Conservation (phyloP, 352 stramenopile species). For the Blastocystis sp. region DNA sequence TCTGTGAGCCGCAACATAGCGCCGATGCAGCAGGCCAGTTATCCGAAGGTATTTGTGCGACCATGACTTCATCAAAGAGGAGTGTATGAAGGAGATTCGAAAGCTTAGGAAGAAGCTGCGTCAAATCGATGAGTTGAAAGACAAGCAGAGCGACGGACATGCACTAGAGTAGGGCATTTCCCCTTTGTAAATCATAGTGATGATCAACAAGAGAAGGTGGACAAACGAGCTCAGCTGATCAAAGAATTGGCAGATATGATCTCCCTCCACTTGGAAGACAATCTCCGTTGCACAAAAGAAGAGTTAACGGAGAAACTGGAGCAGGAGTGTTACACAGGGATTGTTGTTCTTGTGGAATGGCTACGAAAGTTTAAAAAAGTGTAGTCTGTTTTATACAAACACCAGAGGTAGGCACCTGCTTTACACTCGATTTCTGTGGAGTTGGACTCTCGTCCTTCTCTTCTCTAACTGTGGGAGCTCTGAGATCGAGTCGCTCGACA, state of each 20-base stretch:
- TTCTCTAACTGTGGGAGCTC: not conserved
- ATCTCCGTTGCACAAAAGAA: not conserved
- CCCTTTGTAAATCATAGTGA: not conserved
- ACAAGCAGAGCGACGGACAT: not conserved
- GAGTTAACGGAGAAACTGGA: not conserved
- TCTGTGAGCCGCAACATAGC: too few relatives aligned
- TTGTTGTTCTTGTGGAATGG: not conserved
- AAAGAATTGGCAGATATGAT: not conserved
- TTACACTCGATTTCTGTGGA: too few relatives aligned
- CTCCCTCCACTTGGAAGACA: not conserved
- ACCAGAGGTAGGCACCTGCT: too few relatives aligned
- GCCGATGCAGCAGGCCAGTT: too few relatives aligned
- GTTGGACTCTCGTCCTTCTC: too few relatives aligned
- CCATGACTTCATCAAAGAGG: not conserved
- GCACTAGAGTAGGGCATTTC: not conserved
- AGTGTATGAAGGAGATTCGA: not conserved
- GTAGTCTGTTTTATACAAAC: too few relatives aligned
- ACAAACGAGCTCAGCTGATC: not conserved
- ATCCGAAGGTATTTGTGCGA: too few relatives aligned
- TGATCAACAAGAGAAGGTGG: not conserved
- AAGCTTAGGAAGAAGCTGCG: slow-evolving; percentile 7
- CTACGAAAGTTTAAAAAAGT: not conserved
- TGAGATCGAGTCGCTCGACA: not conserved
- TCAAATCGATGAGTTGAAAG: not conserved
- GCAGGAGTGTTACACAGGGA: not conserved